Evolutionary conservation across 805 yeast species (phyloP).

Genomic region (Wickerhamiella azyma): DNA sequence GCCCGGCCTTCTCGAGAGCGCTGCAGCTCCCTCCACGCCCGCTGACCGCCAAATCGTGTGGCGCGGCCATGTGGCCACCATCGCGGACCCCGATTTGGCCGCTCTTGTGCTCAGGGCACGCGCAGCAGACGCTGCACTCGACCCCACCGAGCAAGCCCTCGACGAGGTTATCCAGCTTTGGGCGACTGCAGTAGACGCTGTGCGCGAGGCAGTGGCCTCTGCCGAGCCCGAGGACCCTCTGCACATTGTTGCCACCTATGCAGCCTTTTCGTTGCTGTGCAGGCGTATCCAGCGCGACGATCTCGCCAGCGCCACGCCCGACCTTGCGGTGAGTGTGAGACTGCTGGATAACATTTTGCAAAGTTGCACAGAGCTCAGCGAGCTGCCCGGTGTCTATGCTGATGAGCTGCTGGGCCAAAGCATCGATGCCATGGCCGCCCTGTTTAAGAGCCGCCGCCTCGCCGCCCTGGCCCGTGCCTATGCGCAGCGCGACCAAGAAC

Average conservation of each 20-base stretch:
- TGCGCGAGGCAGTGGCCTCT: slow-evolving; percentile 41
- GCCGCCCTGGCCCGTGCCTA: slow-evolving; percentile 30
- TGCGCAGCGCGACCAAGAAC: slow-evolving; percentile 22
- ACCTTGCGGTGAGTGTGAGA: slow-evolving; percentile 23
- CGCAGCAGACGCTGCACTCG: slow-evolving; percentile 15
- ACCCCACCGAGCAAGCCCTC: slow-evolving; percentile 26
- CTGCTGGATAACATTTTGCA: slow-evolving; percentile 38
- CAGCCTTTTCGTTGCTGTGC: slow-evolving; percentile 52
- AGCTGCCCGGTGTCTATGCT: slow-evolving; percentile 84
- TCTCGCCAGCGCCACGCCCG: slow-evolving; percentile 21
- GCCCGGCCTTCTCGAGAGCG: slow-evolving; percentile 19
- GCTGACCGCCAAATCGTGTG: slow-evolving; percentile 37
- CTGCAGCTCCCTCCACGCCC: slow-evolving; percentile 18
- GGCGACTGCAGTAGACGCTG: slow-evolving; percentile 55
- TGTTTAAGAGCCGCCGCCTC: slow-evolving; percentile 35
- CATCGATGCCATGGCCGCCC: slow-evolving; percentile 36
- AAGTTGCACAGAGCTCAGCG: slow-evolving; percentile 47
- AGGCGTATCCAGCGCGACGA: slow-evolving; percentile 63
- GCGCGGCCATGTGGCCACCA: slow-evolving; percentile 47
- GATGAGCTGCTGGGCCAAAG: slow-evolving; percentile 55
- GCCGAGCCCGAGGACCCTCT: slow-evolving; percentile 47
- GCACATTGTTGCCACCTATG: slow-evolving; percentile 62
- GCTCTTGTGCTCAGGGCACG: slow-evolving; percentile 25
- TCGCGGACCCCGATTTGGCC: slow-evolving; percentile 63
- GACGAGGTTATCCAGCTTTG: slow-evolving; percentile 49